These are phyloP conservation scores for Nitzschia inconspicua DNA, from an alignment of 108 stramenopile genomes.

Conservation along the genomic window DNA sequence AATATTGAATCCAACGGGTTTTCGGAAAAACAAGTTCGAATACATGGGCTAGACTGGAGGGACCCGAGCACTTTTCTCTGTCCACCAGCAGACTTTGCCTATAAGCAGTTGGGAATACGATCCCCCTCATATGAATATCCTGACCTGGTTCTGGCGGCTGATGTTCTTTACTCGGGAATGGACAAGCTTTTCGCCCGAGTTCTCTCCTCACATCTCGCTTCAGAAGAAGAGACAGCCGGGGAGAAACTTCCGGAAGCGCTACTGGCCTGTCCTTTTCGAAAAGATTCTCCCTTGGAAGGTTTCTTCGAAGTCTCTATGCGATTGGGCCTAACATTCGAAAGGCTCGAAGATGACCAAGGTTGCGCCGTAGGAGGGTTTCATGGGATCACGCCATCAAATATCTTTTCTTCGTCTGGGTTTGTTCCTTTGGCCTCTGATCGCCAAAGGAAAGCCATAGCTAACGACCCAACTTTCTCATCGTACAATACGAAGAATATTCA, in stretches of 20 bases:
- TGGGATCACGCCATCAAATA: not conserved
- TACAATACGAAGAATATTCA: not conserved
- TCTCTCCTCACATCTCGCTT: constrained; percentile 4
- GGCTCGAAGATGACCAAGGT: constrained; percentile 5
- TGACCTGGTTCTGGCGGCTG: constrained; percentile 14
- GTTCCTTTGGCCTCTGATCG: not conserved
- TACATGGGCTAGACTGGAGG: constrained; percentile 10
- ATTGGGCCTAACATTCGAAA: not conserved
- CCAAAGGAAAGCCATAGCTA: not conserved
- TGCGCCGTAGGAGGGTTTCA: not conserved
- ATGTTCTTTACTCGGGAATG: constrained; percentile 17
- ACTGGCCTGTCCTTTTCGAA: constrained; percentile 14
- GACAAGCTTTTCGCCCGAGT: constrained; percentile 6
- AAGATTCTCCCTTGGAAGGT: not conserved
- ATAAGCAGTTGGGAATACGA: too few relatives aligned
- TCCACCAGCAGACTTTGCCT: not conserved
- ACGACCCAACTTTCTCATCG: not conserved
- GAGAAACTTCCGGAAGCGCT: not conserved
- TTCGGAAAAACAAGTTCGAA: not conserved
- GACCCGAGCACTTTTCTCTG: constrained; percentile 14
- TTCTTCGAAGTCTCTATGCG: not conserved
- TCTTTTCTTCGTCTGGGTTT: not conserved
- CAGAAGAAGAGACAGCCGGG: not conserved
- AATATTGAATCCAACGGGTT: constrained; percentile 5
- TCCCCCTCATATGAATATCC: too few relatives aligned